Conservation (phyloP, 768 basidiomycete species). For the Candolleomyces eurysporus region DNA sequence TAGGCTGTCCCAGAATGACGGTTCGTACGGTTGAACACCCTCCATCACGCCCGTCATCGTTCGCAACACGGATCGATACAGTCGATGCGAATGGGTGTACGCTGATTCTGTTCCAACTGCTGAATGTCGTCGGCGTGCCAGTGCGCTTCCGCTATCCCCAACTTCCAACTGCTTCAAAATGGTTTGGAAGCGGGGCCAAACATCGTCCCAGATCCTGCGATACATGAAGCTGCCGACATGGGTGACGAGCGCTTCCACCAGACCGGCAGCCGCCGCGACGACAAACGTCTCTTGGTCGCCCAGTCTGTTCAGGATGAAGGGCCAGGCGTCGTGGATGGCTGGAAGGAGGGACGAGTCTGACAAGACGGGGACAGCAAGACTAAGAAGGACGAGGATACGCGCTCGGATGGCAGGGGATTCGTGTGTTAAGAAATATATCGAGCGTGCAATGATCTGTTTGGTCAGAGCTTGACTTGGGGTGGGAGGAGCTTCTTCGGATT, state of each 20-base stretch:
- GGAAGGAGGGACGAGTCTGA: slow-evolving; percentile 77
- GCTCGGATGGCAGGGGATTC: slow-evolving; percentile 82
- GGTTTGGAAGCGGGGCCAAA: slow-evolving; percentile 80
- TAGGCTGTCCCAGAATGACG: slow-evolving; percentile 78
- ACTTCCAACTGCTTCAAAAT: slow-evolving; percentile 60
- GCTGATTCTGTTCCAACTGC: slow-evolving; percentile 56
- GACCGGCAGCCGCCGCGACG: slow-evolving; percentile 66
- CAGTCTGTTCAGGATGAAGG: slow-evolving; percentile 86
- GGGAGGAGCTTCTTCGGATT: slow-evolving; percentile 44
- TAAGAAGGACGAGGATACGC: slow-evolving; percentile 73
- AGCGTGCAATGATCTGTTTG: slow-evolving; percentile 82
- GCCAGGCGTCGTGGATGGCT: slow-evolving; percentile 88
- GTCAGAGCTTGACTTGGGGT: slow-evolving; percentile 76
- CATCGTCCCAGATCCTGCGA: slow-evolving; percentile 82
- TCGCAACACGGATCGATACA: slow-evolving; percentile 72
- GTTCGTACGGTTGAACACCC: slow-evolving; percentile 69
- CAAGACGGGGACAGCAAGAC: slow-evolving; percentile 69
- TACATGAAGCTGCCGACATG: slow-evolving; percentile 86
- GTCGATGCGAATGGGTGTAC: slow-evolving; percentile 77
- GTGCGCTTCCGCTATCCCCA: slow-evolving; percentile 66
- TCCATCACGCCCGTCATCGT: slow-evolving; percentile 69
- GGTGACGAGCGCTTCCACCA: slow-evolving; percentile 69
- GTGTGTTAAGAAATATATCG: slow-evolving; percentile 89
- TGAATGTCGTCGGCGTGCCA: slow-evolving; percentile 52
- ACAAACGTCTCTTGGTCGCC: slow-evolving; percentile 74